Conservation (phyloP, 179 eudicot genomes). For the Beta lomatogona region DNA sequence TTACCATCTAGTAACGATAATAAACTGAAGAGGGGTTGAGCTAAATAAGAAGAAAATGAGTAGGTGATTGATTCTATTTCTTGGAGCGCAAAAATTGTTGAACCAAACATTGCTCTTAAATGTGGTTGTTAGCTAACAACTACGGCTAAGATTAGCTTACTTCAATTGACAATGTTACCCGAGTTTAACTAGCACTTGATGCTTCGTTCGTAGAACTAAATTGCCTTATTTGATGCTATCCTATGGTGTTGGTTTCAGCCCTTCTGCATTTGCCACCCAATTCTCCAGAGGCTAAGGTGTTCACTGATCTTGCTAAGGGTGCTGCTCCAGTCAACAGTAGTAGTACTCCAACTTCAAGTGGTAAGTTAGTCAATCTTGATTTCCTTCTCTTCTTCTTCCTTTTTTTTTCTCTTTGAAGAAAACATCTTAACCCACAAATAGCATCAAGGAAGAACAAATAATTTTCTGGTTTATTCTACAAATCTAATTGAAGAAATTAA, state of each 20-base stretch:
- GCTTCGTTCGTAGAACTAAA: no score
- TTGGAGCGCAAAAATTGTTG: no score
- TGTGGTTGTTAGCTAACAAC: not conserved
- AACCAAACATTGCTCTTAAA: not conserved
- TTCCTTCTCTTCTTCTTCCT: not conserved
- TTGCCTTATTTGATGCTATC: not conserved
- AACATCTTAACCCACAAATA: not conserved
- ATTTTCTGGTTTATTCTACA: not conserved
- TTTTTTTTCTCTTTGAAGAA: no score
- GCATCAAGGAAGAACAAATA: not conserved
- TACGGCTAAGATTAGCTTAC: no score
- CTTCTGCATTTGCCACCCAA: conserved; percentile 64
- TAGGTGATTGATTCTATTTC: no score
- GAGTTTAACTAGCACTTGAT: no score
- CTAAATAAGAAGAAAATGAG: no score
- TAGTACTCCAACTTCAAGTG: conserved; percentile 27
- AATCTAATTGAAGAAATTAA: no score
- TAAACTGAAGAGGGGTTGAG: no score
- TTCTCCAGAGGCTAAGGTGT: conserved; percentile 70
- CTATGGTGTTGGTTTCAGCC: conserved; percentile 33
- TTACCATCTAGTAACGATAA: no score
- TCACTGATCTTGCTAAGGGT: conserved; percentile 45
- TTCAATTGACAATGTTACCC: no score
- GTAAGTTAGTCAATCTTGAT: conserved; percentile 24
- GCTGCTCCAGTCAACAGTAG: conserved; percentile 24